Percentiles rank a stretch among this genome's conserved stretches.
phyloP scores from a whole-genome alignment of 805 yeast species.

The Ogataea zsoltii region DNA sequence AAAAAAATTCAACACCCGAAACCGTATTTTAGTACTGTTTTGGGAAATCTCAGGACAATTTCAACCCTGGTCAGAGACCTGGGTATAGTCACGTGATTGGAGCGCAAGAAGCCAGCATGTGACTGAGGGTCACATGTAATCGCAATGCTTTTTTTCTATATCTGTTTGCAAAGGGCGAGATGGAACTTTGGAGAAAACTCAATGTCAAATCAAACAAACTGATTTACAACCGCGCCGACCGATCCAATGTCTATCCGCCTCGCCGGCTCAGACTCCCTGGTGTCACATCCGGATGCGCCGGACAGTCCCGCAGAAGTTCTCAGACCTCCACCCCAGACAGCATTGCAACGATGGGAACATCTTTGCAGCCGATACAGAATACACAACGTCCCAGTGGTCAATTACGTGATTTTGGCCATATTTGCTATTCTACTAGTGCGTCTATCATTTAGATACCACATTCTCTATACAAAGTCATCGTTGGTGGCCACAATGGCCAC shows the following conservation, averaged over 20 bases:
- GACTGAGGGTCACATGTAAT: too few species aligned
- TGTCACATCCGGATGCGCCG: not conserved
- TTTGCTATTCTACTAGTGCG: constrained; percentile 52
- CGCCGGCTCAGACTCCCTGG: constrained; percentile 11
- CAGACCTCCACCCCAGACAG: not conserved
- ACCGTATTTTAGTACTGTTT: constrained; percentile 1
- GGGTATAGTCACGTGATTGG: constrained; percentile 13
- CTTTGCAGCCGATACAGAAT: constrained; percentile 27
- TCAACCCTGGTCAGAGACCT: constrained; percentile 6
- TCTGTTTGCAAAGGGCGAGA: too few species aligned
- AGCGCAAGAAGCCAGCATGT: too few species aligned
- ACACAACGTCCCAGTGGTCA: constrained; percentile 54
- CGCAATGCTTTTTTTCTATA: too few species aligned
- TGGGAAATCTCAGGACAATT: not conserved
- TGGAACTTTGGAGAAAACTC: too few species aligned
- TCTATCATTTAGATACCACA: constrained; percentile 58
- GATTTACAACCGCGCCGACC: too few species aligned
- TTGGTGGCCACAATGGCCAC: constrained; percentile 78
- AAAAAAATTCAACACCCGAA: constrained; percentile 3
- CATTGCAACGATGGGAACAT: constrained; percentile 10
- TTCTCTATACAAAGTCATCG: constrained; percentile 62
- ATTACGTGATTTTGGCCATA: constrained; percentile 50
- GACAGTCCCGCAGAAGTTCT: not conserved
- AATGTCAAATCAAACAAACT: too few species aligned
- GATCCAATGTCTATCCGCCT: constrained; percentile 13